Percentiles rank a stretch among this genome's conserved stretches.
Evolutionary conservation across 768 basidiomycete species (phyloP).

Genomic region (Amanita phalloides): DNA sequence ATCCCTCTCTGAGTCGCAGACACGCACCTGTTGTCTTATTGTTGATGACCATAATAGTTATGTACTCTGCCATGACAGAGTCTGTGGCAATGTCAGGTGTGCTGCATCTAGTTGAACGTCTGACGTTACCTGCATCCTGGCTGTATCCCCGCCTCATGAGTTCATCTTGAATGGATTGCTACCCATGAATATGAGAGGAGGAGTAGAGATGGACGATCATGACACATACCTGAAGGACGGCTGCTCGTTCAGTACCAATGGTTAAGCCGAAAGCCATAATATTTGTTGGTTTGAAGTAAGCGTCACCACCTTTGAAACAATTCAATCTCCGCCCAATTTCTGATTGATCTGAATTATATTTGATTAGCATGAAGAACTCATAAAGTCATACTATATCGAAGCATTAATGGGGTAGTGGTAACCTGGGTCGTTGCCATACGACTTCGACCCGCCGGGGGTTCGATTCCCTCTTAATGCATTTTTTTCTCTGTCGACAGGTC

Average conservation of each 20-base stretch:
- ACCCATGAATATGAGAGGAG: conserved; percentile 8
- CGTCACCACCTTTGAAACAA: conserved; percentile 5
- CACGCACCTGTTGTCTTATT: conserved; percentile 69
- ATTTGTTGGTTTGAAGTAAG: conserved; percentile 15
- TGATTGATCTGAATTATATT: not conserved
- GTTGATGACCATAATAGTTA: conserved; percentile 92
- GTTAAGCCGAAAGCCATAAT: conserved; percentile 75
- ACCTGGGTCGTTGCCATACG: conserved; percentile 9
- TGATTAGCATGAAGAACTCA: not conserved
- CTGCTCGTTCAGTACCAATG: conserved; percentile 71
- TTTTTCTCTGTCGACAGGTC: not conserved
- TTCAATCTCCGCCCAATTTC: conserved; percentile 4
- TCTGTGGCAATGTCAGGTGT: conserved; percentile 32
- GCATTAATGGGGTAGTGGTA: conserved; percentile 22
- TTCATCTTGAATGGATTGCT: conserved; percentile 78
- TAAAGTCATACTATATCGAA: not conserved
- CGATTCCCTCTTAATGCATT: conserved; percentile 79
- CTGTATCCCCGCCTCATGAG: conserved; percentile 66
- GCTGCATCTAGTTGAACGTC: conserved; percentile 4
- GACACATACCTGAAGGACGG: conserved; percentile 49
- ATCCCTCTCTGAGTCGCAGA: not conserved
- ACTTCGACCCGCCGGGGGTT: conserved; percentile 77
- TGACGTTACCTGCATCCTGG: conserved; percentile 56
- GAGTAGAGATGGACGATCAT: not conserved
- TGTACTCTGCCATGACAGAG: conserved; percentile 89